These are phyloP conservation scores for Xylariaceae sp. DNA, from an alignment of 2,329 filamentous ascomycete species.

Conservation along the genomic window DNA sequence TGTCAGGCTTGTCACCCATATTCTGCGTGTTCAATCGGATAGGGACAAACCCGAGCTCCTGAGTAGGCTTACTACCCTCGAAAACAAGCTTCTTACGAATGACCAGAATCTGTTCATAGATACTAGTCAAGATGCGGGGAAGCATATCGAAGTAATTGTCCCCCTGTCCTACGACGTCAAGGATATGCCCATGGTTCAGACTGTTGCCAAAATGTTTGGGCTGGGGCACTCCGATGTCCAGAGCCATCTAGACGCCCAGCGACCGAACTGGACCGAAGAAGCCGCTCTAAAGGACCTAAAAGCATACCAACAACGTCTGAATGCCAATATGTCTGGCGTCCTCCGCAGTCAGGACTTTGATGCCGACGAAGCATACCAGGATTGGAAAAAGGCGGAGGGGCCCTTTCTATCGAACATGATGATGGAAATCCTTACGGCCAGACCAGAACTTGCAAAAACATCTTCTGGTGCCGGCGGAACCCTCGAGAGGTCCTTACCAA, in stretches of 20 bases:
- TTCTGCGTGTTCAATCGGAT: constrained; percentile 76
- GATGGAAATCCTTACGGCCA: constrained; percentile 79
- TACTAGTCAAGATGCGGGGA: constrained; percentile 54
- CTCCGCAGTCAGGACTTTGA: constrained; percentile 85
- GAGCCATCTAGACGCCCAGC: constrained; percentile 78
- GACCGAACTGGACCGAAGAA: constrained; percentile 81
- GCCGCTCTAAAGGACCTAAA: constrained; percentile 89
- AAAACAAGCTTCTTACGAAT: constrained; percentile 90
- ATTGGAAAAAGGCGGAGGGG: constrained; percentile 87
- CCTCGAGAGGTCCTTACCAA: constrained; percentile 55
- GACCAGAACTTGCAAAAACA: constrained; percentile 78
- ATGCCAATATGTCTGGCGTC: constrained; percentile 71
- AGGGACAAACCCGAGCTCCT: constrained; percentile 82
- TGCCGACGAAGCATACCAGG: constrained; percentile 77
- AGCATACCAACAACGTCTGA: constrained; percentile 84
- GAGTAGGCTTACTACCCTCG: constrained; percentile 71
- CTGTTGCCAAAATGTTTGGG: constrained; percentile 82
- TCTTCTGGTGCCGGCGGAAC: constrained; percentile 49
- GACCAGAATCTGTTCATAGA: constrained; percentile 79
- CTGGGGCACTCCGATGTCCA: constrained; percentile 76
- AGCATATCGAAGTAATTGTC: constrained; percentile 74
- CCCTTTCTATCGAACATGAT: constrained; percentile 91
- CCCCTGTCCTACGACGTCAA: constrained; percentile 89
- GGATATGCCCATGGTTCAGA: constrained; percentile 91
- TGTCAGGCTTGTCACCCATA: constrained; percentile 75